Evolutionary conservation across 352 stramenopile genomes (phyloP).

Genomic region (Globisporangium irregulare): DNA sequence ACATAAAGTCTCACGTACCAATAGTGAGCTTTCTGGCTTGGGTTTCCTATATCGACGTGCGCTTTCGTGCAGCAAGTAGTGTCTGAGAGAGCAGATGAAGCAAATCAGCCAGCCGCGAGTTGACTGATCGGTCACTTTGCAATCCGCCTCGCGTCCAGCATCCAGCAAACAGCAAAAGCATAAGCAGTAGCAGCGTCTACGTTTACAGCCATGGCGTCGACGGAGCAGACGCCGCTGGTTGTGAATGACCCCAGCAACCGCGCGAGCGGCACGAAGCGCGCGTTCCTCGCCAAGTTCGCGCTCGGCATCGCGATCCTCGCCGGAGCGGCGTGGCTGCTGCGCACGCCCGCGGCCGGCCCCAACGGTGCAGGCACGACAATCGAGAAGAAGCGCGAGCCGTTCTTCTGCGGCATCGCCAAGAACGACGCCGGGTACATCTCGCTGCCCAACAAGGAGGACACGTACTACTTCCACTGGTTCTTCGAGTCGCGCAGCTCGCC

Average conservation of each 20-base stretch:
- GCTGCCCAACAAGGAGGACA: slow-evolving; percentile 52
- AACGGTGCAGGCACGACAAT: not conserved
- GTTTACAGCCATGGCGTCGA: not conserved
- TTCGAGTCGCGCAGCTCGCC: slow-evolving; percentile 37
- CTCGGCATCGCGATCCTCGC: slow-evolving; percentile 9
- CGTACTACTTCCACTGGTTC: slow-evolving; percentile 72
- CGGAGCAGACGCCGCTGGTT: slow-evolving; percentile 12
- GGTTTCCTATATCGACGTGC: not conserved
- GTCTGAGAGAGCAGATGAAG: too few relatives aligned
- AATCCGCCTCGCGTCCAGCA: not conserved
- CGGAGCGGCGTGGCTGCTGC: slow-evolving; percentile 8
- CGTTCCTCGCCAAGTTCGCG: slow-evolving; percentile 13
- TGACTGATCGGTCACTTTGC: not conserved
- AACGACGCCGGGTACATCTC: slow-evolving; percentile 49
- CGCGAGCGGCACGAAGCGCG: slow-evolving; percentile 10
- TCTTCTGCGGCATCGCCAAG: slow-evolving; percentile 7
- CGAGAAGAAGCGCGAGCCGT: slow-evolving; percentile 18
- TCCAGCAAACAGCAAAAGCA: not conserved
- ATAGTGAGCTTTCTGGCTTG: not conserved
- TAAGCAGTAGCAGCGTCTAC: not conserved
- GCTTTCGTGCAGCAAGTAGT: not conserved
- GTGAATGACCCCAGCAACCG: not conserved
- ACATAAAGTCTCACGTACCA: too few relatives aligned
- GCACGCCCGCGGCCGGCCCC: slow-evolving; percentile 4
- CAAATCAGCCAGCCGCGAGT: too few relatives aligned